Percentiles rank a stretch among this genome's conserved stretches.
Conservation (phyloP, 2,329 filamentous ascomycete species). For the Acephala macrosclerotiorum region DNA sequence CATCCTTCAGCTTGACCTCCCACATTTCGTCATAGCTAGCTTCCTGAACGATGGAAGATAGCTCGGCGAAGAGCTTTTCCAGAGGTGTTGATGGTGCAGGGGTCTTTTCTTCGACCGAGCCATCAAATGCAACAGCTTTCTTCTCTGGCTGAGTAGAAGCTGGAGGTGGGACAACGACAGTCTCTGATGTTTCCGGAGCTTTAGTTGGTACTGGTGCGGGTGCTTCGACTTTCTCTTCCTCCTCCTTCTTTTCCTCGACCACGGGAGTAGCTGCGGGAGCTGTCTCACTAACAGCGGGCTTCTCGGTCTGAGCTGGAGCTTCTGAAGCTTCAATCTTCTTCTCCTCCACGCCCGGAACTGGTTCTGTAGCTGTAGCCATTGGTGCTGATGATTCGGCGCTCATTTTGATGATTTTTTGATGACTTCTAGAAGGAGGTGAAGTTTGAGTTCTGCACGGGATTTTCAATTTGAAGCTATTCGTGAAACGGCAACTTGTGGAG, state of each 20-base stretch:
- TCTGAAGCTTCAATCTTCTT: slow-evolving; percentile 26
- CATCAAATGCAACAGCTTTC: neutral
- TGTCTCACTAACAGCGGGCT: slow-evolving; percentile 9
- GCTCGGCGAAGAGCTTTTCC: slow-evolving; percentile 61
- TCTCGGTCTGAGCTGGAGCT: slow-evolving; percentile 16
- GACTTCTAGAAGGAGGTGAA: slow-evolving; percentile 7
- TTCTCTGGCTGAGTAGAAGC: neutral
- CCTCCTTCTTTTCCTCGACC: slow-evolving; percentile 21
- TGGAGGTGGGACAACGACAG: neutral
- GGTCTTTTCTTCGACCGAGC: slow-evolving; percentile 21
- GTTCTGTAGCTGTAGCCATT: slow-evolving; percentile 25
- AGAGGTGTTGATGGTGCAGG: slow-evolving; percentile 48
- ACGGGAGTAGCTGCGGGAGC: slow-evolving; percentile 13
- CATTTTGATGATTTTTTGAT: slow-evolving; percentile 25
- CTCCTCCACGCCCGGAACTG: slow-evolving; percentile 25
- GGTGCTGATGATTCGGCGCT: slow-evolving; percentile 34
- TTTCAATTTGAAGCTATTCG: slow-evolving; percentile 21
- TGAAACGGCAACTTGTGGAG: slow-evolving; percentile 23
- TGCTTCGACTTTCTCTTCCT: slow-evolving; percentile 5
- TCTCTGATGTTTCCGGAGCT: neutral
- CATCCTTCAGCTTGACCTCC: slow-evolving; percentile 70
- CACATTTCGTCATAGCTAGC: slow-evolving; percentile 81
- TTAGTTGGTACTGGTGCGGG: neutral
- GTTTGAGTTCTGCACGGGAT: slow-evolving; percentile 12
- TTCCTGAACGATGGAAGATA: slow-evolving; percentile 64